phyloP scores from a whole-genome alignment of 139 green algal genomes.

The Gonium pectorale region DNA sequence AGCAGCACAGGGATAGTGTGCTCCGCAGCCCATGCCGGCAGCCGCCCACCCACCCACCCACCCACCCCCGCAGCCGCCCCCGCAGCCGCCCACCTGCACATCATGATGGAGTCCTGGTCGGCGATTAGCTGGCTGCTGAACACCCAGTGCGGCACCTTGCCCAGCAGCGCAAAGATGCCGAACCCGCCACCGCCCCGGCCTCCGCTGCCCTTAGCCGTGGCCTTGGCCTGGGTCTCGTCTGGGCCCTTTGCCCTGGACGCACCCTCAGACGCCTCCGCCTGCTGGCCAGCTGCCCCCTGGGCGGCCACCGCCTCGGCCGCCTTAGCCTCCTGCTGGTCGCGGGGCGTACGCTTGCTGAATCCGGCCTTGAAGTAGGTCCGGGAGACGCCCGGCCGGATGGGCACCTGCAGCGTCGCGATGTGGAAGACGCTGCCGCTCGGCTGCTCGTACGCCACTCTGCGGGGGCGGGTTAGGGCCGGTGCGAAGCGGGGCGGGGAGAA shows the following conservation, averaged over 20 bases:
- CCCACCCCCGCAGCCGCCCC: background rate
- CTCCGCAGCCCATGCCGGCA: too few species aligned
- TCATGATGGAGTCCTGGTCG: constrained; percentile 50
- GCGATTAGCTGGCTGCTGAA: background rate
- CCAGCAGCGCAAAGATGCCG: constrained; percentile 10
- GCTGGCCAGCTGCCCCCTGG: too few species aligned
- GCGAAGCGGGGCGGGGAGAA: too few species aligned
- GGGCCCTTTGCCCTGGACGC: too few species aligned
- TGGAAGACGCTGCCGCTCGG: background rate
- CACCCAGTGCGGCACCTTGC: constrained; percentile 48
- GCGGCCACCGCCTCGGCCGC: too few species aligned
- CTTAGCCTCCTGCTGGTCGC: background rate
- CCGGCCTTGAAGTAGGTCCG: constrained; percentile 30
- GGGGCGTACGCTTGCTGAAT: background rate
- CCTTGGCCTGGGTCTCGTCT: background rate
- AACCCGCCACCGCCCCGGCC: too few species aligned
- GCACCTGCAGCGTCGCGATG: constrained; percentile 9
- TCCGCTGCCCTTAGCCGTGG: background rate
- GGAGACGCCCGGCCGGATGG: constrained; percentile 42
- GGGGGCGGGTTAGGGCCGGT: too few species aligned
- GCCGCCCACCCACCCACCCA: too few species aligned
- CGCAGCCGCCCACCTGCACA: constrained; percentile 37
- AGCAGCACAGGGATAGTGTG: too few species aligned
- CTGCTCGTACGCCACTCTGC: background rate
- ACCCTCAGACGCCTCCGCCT: too few species aligned